Percentiles rank a stretch among this genome's conserved stretches.
These are phyloP conservation scores for Stachybotrys elegans DNA, from an alignment of 2,329 filamentous ascomycete genomes.

Conservation along the genomic window DNA sequence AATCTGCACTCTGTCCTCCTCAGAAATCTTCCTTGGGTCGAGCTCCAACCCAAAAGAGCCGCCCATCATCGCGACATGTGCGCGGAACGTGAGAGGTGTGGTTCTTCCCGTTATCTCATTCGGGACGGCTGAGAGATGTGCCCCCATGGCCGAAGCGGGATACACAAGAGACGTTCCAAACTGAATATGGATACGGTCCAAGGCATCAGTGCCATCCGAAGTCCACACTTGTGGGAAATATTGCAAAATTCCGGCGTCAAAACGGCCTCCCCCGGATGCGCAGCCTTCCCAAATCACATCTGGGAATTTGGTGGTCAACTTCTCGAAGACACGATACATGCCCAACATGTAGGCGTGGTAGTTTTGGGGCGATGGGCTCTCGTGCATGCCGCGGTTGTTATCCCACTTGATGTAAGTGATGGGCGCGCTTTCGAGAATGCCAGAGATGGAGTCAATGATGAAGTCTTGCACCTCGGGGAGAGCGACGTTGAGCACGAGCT, in stretches of 20 bases:
- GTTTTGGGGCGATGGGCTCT: conserved; percentile 47
- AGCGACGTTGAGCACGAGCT: conserved; percentile 58
- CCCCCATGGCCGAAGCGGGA: conserved; percentile 58
- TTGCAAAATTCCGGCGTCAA: conserved; percentile 58
- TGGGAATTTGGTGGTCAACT: conserved; percentile 53
- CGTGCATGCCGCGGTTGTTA: conserved; percentile 61
- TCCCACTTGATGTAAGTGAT: conserved; percentile 65
- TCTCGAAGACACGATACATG: conserved; percentile 57
- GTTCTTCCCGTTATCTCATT: conserved; percentile 52
- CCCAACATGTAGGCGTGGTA: conserved; percentile 59
- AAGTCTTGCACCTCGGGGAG: conserved; percentile 58
- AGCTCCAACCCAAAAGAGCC: conserved; percentile 63
- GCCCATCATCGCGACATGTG: conserved; percentile 64
- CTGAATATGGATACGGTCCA: conserved; percentile 57
- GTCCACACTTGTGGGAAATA: conserved; percentile 65
- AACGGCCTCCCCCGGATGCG: conserved; percentile 59
- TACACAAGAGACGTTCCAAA: conserved; percentile 60
- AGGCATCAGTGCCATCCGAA: conserved; percentile 59
- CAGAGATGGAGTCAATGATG: conserved; percentile 50
- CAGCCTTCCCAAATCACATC: conserved; percentile 63
- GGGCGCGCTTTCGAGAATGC: conserved; percentile 46
- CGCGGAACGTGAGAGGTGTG: conserved; percentile 54
- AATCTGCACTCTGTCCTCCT: conserved; percentile 46
- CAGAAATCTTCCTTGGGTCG: conserved; percentile 45
- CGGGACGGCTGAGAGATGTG: conserved; percentile 58